phyloP scores from a whole-genome alignment of 768 basidiomycete species.

The Infundibulicybe gibba region DNA sequence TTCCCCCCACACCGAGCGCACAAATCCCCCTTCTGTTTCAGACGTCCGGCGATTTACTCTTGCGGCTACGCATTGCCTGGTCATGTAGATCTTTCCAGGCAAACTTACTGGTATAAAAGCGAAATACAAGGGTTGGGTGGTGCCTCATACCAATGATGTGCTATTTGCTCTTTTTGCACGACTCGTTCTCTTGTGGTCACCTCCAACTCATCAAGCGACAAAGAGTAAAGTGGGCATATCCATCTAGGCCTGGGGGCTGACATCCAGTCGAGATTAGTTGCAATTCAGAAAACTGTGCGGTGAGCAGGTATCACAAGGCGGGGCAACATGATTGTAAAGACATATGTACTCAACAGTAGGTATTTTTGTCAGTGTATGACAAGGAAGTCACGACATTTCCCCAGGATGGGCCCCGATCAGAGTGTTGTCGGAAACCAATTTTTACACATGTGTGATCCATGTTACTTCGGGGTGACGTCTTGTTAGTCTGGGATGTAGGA shows the following conservation, averaged over 20 bases:
- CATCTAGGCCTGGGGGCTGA: neutral
- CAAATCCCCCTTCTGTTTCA: no score
- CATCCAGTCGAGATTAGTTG: conserved; percentile 43
- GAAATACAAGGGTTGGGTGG: neutral
- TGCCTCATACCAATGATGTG: conserved; percentile 18
- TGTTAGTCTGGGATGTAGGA: no score
- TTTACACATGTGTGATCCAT: no score
- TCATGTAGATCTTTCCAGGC: no score
- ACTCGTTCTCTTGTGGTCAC: conserved; percentile 30
- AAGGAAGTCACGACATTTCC: no score
- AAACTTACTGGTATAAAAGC: neutral
- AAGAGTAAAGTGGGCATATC: conserved; percentile 19
- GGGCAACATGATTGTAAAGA: conserved; percentile 30
- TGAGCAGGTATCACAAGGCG: conserved; percentile 32
- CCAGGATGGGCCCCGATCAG: no score
- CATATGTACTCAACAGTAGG: conserved; percentile 33
- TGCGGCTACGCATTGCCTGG: no score
- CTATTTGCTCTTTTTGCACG: conserved; percentile 24
- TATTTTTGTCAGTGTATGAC: no score
- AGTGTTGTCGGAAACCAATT: no score
- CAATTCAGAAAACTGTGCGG: conserved; percentile 29
- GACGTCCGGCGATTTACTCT: no score
- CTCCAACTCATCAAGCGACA: conserved; percentile 22
- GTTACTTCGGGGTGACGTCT: no score
- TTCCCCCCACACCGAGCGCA: no score